These are phyloP conservation scores for Tulasnella sp. DNA, from an alignment of 768 basidiomycete genomes.

Conservation along the genomic window DNA sequence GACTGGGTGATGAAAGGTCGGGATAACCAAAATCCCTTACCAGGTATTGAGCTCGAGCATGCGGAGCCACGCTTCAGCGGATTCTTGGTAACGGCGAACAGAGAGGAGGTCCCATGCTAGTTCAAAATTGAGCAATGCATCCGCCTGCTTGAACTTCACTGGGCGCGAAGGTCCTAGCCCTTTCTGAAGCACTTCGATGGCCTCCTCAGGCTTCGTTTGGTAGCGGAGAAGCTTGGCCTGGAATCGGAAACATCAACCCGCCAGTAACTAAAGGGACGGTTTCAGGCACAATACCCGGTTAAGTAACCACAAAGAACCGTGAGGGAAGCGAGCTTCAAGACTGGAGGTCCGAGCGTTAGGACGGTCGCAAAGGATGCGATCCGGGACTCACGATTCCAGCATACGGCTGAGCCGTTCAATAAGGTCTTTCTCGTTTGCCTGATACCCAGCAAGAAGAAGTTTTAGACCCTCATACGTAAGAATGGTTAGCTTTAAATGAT, in stretches of 20 bases:
- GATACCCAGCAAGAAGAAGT: constrained; percentile 71
- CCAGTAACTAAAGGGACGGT: no score
- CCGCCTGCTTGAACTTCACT: constrained; percentile 68
- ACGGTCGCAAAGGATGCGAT: not conserved
- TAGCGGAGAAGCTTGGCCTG: constrained; percentile 79
- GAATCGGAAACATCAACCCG: not conserved
- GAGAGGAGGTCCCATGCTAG: constrained; percentile 75
- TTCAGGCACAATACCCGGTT: constrained; percentile 55
- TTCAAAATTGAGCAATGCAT: constrained; percentile 76
- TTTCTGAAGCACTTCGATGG: constrained; percentile 63
- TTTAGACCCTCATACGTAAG: constrained; percentile 82
- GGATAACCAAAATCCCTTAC: constrained; percentile 47
- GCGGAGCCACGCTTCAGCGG: constrained; percentile 65
- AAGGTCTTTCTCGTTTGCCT: constrained; percentile 69
- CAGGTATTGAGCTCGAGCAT: constrained; percentile 72
- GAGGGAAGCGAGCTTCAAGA: constrained; percentile 61
- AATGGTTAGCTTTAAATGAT: constrained; percentile 53
- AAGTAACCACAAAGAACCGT: constrained; percentile 72
- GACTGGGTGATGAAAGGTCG: not conserved
- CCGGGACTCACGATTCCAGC: constrained; percentile 58
- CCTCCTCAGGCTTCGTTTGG: constrained; percentile 63
- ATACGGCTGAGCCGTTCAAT: constrained; percentile 65
- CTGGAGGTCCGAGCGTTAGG: constrained; percentile 43
- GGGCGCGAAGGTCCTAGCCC: constrained; percentile 58
- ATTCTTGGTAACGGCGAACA: constrained; percentile 65